Percentiles rank a stretch among this genome's conserved stretches.
Evolutionary conservation across 2,329 filamentous ascomycete genomes (phyloP).

Genomic region (Xylaria sp.): DNA sequence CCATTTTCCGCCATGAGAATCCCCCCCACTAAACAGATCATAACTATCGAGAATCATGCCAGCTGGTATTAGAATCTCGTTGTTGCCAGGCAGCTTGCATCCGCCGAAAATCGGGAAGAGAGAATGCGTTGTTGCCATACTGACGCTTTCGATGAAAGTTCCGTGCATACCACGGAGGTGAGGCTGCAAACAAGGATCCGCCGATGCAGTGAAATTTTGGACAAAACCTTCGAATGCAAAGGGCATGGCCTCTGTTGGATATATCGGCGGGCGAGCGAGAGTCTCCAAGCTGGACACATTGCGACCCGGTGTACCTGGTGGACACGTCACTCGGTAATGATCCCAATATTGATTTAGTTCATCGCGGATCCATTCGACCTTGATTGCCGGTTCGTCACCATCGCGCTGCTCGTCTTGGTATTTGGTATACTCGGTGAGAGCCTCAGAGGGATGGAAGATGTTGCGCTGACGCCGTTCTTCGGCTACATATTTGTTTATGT

Average conservation of each 20-base stretch:
- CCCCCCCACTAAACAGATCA: slow-evolving; percentile 65
- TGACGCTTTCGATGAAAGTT: slow-evolving; percentile 65
- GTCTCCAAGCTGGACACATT: slow-evolving; percentile 45
- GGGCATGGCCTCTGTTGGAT: slow-evolving; percentile 41
- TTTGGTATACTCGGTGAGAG: slow-evolving; percentile 57
- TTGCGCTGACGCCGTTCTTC: slow-evolving; percentile 57
- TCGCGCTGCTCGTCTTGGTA: slow-evolving; percentile 46
- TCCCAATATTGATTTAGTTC: slow-evolving; percentile 66
- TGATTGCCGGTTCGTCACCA: slow-evolving; percentile 33
- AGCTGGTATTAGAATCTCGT: slow-evolving; percentile 71
- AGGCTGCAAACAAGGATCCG: slow-evolving; percentile 69
- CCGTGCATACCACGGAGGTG: slow-evolving; percentile 63
- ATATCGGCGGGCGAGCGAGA: slow-evolving; percentile 38
- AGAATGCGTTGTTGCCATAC: slow-evolving; percentile 61
- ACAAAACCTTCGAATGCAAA: slow-evolving; percentile 61
- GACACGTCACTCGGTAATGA: slow-evolving; percentile 65
- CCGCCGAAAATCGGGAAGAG: slow-evolving; percentile 70
- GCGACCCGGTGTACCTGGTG: slow-evolving; percentile 62
- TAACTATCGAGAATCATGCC: slow-evolving; percentile 70
- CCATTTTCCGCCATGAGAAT: slow-evolving; percentile 65
- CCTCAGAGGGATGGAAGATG: slow-evolving; percentile 55
- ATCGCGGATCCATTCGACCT: slow-evolving; percentile 38
- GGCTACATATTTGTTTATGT: slow-evolving; percentile 61
- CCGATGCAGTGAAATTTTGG: slow-evolving; percentile 66
- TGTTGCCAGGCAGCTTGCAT: slow-evolving; percentile 70